Evolutionary conservation across 257 asterid genomes (phyloP).

Genomic region (Petrea volubilis): DNA sequence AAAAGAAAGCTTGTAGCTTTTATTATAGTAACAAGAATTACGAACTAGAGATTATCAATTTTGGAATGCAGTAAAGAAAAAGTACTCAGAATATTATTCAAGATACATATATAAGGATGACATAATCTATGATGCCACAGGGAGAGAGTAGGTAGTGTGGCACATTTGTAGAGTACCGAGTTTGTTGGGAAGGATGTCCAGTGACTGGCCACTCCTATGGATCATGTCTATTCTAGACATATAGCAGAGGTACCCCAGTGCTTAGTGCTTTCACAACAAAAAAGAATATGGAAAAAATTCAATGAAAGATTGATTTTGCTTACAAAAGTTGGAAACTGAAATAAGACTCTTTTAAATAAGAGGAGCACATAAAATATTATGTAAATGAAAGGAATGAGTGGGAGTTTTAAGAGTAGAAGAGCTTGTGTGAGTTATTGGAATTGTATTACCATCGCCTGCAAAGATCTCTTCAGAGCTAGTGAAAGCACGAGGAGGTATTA

Average conservation of each 20-base stretch:
- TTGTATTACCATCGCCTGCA: too few relatives aligned
- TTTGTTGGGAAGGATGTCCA: too few relatives aligned
- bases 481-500: too few relatives aligned
- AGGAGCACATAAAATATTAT: not conserved
- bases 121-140: not conserved
- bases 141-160: not conserved
- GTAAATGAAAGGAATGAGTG: not conserved
- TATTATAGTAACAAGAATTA: too few relatives aligned
- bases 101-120: not conserved
- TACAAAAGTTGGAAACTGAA: not conserved
- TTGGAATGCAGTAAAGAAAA: too few relatives aligned
- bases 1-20: too few relatives aligned
- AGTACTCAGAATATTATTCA: too few relatives aligned
- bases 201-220: not conserved
- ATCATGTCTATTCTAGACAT: not conserved
- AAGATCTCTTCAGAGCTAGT: too few relatives aligned
- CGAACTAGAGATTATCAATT: too few relatives aligned
- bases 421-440: too few relatives aligned
- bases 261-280: not conserved
- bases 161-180: not conserved
- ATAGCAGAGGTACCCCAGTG: not conserved
- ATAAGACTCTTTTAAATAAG: not conserved
- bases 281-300: not conserved
- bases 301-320: not conserved
- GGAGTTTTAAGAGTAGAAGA: too few relatives aligned